These are phyloP conservation scores for Fraxinus albicans DNA, from an alignment of 305 asterid genomes.

Conservation along the genomic window DNA sequence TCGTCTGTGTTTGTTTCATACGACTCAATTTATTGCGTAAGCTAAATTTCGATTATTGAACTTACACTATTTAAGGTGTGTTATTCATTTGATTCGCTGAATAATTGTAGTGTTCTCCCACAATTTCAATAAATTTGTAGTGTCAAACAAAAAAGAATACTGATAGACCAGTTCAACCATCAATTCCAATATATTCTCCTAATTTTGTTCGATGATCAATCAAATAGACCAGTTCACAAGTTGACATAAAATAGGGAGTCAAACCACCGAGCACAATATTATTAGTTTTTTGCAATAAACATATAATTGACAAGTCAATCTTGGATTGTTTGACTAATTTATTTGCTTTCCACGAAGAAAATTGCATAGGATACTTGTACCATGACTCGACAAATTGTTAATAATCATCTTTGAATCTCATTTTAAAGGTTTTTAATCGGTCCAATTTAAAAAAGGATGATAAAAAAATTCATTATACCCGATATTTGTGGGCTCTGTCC, in stretches of 20 bases:
- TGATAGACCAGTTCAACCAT: too few relatives aligned
- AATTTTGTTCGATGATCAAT: background rate
- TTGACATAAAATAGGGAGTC: background rate
- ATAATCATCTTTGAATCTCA: too few relatives aligned
- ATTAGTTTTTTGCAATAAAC: too few relatives aligned
- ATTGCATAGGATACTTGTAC: background rate
- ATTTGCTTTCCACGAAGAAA: background rate
- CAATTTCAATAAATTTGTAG: background rate
- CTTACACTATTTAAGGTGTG: background rate
- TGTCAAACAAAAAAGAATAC: too few relatives aligned
- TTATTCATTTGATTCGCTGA: background rate
- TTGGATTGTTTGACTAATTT: background rate
- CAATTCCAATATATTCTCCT: background rate
- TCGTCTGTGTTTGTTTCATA: background rate
- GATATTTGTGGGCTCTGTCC: too few relatives aligned
- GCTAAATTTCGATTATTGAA: too few relatives aligned
- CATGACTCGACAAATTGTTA: background rate
- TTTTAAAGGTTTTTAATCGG: too few relatives aligned
- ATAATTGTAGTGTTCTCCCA: background rate
- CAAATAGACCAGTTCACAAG: background rate
- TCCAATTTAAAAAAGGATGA: too few relatives aligned
- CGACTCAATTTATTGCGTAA: background rate
- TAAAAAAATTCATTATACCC: too few relatives aligned
- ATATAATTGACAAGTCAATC: background rate
- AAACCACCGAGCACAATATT: background rate